Evolutionary conservation across 2,329 filamentous ascomycete species (phyloP).

Genomic region (Clarireedia hainanense): DNA sequence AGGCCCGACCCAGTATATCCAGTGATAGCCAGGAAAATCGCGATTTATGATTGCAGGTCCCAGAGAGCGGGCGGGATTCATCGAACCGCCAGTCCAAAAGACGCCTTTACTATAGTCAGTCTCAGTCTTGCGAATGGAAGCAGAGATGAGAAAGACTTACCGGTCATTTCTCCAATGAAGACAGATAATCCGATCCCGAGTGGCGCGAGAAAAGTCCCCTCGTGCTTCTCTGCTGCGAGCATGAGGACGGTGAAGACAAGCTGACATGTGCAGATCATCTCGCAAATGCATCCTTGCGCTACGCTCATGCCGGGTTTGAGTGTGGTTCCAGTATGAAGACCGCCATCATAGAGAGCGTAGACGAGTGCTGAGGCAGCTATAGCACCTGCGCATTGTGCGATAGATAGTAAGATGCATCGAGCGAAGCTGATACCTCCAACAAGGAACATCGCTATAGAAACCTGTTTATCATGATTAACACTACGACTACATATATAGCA

Average conservation of each 20-base stretch:
- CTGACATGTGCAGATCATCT: slow-evolving; percentile 41
- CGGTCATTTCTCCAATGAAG: slow-evolving; percentile 37
- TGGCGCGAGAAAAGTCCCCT: slow-evolving; percentile 40
- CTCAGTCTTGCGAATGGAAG: background rate
- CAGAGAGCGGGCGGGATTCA: slow-evolving; percentile 41
- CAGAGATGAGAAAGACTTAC: background rate
- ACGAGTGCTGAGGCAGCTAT: slow-evolving; percentile 37
- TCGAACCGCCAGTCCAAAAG: slow-evolving; percentile 39
- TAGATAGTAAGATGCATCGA: slow-evolving; percentile 27
- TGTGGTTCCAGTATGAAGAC: slow-evolving; percentile 35
- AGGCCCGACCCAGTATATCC: slow-evolving; percentile 45
- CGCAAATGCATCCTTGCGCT: slow-evolving; percentile 42
- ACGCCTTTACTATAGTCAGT: slow-evolving; percentile 28
- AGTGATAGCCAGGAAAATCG: slow-evolving; percentile 36
- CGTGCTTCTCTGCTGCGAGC: slow-evolving; percentile 44
- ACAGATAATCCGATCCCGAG: slow-evolving; percentile 39
- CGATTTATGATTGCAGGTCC: slow-evolving; percentile 37
- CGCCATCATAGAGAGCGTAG: slow-evolving; percentile 36
- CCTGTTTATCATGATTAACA: slow-evolving; percentile 14
- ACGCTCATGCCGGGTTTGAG: slow-evolving; percentile 34
- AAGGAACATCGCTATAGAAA: slow-evolving; percentile 32
- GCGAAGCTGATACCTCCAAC: slow-evolving; percentile 30
- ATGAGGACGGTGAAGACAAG: slow-evolving; percentile 43
- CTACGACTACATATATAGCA: too few relatives aligned
- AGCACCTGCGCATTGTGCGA: slow-evolving; percentile 29